Evolutionary conservation across 2,329 filamentous ascomycete species (phyloP).

Genomic region (Magnaporthiopsis incrustans): DNA sequence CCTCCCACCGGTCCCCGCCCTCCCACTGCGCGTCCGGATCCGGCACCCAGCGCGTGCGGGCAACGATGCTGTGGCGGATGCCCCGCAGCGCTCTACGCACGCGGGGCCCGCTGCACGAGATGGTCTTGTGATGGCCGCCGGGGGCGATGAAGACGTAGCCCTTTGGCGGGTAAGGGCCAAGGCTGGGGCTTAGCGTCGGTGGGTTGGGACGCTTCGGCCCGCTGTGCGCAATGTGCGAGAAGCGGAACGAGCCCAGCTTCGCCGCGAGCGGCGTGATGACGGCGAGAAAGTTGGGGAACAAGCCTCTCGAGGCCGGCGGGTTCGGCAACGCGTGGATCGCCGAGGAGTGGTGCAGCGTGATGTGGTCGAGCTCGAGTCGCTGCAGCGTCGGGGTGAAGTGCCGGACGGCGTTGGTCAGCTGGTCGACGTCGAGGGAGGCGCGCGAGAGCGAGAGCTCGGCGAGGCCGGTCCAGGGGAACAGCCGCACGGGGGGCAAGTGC

Average conservation of each 20-base stretch:
- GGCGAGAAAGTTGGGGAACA: neutral
- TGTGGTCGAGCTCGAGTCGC: neutral
- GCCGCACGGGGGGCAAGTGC: too few species aligned
- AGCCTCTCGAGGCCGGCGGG: neutral
- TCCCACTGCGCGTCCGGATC: neutral
- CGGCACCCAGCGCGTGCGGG: too few species aligned
- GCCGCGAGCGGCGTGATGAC: neutral
- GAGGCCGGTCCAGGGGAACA: neutral
- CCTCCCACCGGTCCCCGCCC: neutral
- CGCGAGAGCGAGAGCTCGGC: neutral
- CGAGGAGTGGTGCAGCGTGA: neutral
- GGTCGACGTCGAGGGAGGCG: neutral
- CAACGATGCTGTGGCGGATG: neutral
- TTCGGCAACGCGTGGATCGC: neutral
- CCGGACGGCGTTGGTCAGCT: neutral
- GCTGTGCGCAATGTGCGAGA: neutral
- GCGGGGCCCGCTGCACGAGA: neutral
- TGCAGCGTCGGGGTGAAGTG: neutral
- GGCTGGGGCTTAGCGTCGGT: too few species aligned
- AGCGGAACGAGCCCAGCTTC: neutral
- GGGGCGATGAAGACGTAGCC: neutral
- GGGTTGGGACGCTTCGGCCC: too few species aligned
- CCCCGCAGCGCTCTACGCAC: neutral
- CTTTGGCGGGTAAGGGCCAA: neutral
- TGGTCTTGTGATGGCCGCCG: neutral